A percentile compares a stretch with the other conserved stretches of the same genome.
Evolutionary conservation across 352 stramenopile species (phyloP).

Genomic region (Globisporangium megalacanthum): DNA sequence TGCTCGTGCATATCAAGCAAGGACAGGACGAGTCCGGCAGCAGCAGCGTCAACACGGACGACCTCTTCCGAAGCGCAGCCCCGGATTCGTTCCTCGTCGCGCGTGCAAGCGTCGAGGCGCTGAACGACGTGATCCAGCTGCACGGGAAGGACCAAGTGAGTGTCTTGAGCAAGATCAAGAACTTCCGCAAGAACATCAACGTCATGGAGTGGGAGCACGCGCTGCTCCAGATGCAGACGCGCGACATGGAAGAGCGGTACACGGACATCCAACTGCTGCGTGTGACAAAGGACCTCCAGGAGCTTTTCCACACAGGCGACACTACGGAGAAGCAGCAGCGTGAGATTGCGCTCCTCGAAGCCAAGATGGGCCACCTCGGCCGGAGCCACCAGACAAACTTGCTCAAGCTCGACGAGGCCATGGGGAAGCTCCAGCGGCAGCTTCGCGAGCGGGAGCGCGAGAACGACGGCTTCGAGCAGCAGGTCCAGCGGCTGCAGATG

Average conservation of each 20-base stretch:
- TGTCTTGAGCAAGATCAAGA: slow-evolving; percentile 86
- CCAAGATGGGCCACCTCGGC: slow-evolving; percentile 61
- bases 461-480: slow-evolving; percentile 73
- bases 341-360: slow-evolving; percentile 60
- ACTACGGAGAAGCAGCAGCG: slow-evolving; percentile 75
- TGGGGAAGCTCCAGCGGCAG: slow-evolving; percentile 47
- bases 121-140: slow-evolving; percentile 85
- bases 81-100: slow-evolving; percentile 69
- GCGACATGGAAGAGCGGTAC: slow-evolving; percentile 89
- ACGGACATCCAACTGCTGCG: slow-evolving; percentile 91
- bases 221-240: slow-evolving; percentile 70
- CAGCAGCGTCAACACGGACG: slow-evolving; percentile 42
- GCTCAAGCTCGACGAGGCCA: slow-evolving; percentile 53
- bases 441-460: slow-evolving; percentile 67
- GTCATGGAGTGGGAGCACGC: slow-evolving; percentile 92
- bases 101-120: slow-evolving; percentile 66
- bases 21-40: slow-evolving; percentile 84
- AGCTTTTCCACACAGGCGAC: slow-evolving; percentile 85
- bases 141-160: slow-evolving; percentile 85
- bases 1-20: slow-evolving; percentile 89
- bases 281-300: slow-evolving; percentile 91
- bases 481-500: slow-evolving; percentile 71
- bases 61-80: slow-evolving; percentile 21
- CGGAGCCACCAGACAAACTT: slow-evolving; percentile 57
- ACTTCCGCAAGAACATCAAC: slow-evolving; percentile 94